Evolutionary conservation across 345 rosid species (phyloP).

Genomic region (Eucalyptus sp.): DNA sequence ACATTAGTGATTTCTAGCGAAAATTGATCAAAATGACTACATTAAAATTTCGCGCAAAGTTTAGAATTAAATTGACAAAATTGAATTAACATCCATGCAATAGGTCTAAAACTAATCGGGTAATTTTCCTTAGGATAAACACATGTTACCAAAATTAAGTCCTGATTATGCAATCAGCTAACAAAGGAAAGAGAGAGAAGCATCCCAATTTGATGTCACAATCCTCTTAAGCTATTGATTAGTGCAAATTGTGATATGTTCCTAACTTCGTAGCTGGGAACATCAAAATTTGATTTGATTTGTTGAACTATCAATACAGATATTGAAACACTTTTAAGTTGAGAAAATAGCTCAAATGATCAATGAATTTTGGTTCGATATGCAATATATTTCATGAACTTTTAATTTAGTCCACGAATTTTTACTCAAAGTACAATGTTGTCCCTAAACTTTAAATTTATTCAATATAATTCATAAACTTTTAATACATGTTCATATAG

Average conservation of each 20-base stretch:
- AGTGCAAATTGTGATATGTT: neutral
- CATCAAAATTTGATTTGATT: neutral
- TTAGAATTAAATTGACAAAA: neutral
- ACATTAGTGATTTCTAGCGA: accelerated
- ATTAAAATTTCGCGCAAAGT: accelerated
- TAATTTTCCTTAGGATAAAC: neutral
- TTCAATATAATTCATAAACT: too few relatives aligned
- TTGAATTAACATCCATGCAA: neutral
- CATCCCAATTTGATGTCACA: neutral
- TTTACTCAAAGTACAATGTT: neutral
- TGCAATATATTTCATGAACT: too few relatives aligned
- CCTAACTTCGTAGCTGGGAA: neutral
- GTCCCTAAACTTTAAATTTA: neutral
- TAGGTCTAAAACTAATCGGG: neutral
- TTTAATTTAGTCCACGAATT: too few relatives aligned
- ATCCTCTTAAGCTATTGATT: neutral
- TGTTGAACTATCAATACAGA: neutral
- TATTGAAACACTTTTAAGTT: neutral
- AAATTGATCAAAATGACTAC: neutral
- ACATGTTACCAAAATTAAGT: neutral
- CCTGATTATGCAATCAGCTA: neutral
- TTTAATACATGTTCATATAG: too few relatives aligned
- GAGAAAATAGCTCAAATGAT: neutral
- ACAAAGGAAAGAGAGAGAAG: neutral
- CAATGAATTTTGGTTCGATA: too few relatives aligned